phyloP scores from a whole-genome alignment of 2,329 filamentous ascomycete genomes.

The Colletotrichum costaricense region DNA sequence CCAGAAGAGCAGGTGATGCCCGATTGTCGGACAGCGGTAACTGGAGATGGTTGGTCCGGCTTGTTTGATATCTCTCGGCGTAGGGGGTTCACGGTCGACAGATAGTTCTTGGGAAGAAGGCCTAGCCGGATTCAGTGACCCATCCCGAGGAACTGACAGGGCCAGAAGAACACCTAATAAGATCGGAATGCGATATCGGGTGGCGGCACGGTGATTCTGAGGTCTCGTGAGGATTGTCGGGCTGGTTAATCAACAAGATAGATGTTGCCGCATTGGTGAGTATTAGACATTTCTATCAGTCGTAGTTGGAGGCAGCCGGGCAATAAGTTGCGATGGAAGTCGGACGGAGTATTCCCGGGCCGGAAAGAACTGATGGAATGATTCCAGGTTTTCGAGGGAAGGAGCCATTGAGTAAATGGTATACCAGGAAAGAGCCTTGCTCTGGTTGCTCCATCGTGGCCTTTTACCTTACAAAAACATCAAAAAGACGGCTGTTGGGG shows the following conservation, averaged over 20 bases:
- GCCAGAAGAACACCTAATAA: background rate
- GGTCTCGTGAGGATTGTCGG: background rate
- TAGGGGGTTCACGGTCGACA: background rate
- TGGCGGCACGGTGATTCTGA: background rate
- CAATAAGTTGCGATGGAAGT: background rate
- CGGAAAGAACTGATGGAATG: background rate
- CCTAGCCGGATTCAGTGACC: slow-evolving; percentile 14
- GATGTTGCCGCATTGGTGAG: background rate
- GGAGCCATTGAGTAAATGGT: background rate
- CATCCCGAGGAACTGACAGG: background rate
- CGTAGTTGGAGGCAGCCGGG: background rate
- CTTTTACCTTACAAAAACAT: background rate
- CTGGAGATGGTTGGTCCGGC: slow-evolving; percentile 4
- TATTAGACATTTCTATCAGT: background rate
- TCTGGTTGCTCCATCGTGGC: background rate
- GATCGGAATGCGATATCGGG: no score
- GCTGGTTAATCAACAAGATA: background rate
- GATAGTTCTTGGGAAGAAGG: background rate
- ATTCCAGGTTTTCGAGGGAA: background rate
- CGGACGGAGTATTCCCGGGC: background rate
- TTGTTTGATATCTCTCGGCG: slow-evolving; percentile 11
- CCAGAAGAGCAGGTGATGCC: slow-evolving; percentile 19
- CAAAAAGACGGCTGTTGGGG: background rate
- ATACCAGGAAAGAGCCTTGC: background rate
- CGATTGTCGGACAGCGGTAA: background rate